Base-by-base conservation (phyloP, 108 stramenopile genomes). In the Nitzschia putrida region DNA sequence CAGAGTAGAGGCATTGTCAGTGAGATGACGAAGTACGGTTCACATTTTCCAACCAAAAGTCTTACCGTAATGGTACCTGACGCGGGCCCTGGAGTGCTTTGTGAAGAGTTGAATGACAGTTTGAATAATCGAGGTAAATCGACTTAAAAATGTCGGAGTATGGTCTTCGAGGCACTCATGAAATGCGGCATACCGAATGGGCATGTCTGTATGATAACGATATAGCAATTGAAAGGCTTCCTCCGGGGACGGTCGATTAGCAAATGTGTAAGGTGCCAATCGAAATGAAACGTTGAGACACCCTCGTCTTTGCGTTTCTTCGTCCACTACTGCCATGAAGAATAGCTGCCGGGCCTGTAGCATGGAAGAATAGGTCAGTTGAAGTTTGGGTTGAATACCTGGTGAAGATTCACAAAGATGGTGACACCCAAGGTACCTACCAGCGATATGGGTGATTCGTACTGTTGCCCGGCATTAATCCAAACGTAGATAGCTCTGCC, bases 141-240 rank as follows among this genome's bases (percentile, higher is more conserved):
- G 57, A 29, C 29, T 20, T 14, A 29, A 10, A 25, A 7, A n/a
- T n/a, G n/a, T n/a, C n/a, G 40, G 24, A 11, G 38, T 34, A n/a
- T 20, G 49, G 12, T 9, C 51, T 52, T 65, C 64, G 24, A 65
- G 11, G 26, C 20, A 65, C 42, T 65, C 51, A 52, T 65, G 64
- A 45, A 65, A 25, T 45, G 64, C 45, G 26, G n/a, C 41, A 39
- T 10, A 61, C 18, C 41, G 60, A 20, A 61, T 16, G 11, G 60
- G 60, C 39, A 61, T 20, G 21, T 61, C 60, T 8, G 41, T 21
- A 18, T 8, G 8, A n/a, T 8, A 8, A 9, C 53, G 53, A 8
- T 21, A n/a, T 8, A 53, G n/a, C 8, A 8, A 11, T 20, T n/a
- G 11, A 14, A 53, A 53, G 8, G 13, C 12, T 7, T 43, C 16